Evolutionary conservation across 768 basidiomycete species (phyloP).

Genomic region (Termitomyces sp.): DNA sequence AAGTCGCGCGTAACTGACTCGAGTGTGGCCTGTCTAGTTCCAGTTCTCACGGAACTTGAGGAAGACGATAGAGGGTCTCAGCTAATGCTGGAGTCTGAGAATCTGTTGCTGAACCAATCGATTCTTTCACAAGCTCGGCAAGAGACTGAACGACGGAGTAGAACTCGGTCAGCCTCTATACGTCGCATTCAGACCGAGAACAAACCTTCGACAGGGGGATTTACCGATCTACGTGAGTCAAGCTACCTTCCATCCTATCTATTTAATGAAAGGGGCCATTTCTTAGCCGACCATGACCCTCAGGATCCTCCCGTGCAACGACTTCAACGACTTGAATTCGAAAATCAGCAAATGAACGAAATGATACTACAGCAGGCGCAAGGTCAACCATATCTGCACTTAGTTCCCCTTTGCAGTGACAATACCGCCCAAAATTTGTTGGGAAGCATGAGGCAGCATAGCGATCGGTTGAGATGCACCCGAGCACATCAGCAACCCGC

Average conservation of each 20-base stretch:
- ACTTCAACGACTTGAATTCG: not conserved
- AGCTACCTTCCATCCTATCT: not conserved
- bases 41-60: not conserved
- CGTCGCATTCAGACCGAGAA: not conserved
- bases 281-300: not conserved
- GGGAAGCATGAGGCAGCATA: conserved; percentile 7
- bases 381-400: not conserved
- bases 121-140: not conserved
- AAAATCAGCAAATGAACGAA: not conserved
- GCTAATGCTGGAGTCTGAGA: not conserved
- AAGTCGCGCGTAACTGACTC: not conserved
- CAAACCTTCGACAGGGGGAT: not conserved
- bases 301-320: not conserved
- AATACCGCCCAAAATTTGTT: conserved; percentile 3
- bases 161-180: not conserved
- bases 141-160: not conserved
- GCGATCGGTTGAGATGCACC: conserved; percentile 2
- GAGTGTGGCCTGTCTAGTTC: not conserved
- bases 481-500: not conserved
- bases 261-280: not conserved
- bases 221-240: not conserved
- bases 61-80: not conserved
- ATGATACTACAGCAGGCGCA: not conserved
- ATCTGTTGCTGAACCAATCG: not conserved
- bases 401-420: conserved; percentile 1